Base-by-base conservation (phyloP, 1,139 yeast species). In the Blastobotrys proliferans region DNA sequence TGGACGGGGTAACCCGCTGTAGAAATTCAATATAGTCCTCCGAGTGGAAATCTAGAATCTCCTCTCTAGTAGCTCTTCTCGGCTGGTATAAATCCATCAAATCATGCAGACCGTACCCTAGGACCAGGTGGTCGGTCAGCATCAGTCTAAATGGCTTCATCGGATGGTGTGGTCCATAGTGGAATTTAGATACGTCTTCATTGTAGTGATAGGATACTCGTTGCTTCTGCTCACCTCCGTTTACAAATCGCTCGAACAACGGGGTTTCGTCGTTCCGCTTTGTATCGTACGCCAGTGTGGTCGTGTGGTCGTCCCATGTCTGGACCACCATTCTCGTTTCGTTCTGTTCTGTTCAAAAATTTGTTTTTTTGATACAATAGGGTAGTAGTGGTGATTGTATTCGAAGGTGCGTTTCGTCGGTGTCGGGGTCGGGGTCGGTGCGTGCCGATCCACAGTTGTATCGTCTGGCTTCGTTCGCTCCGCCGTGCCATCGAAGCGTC, bases 61-160 rank as follows among this genome's bases (percentile, higher is more conserved):
- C 97, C 10, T 83, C 83, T 49, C 73, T 73, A 0, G 95, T 81
- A 13, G 97, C 97, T 35, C 79, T 65, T 45, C 94, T 70, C 1
- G 97, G 95, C 44, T 79, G 74, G 63, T 84, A 92, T 26, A 90
- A 63, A 58, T 92, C 97, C 97, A 92, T 87, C 52, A 82, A 74
- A 54, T 88, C 90, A 59, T 88, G 87, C 35, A 92, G 68, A 48
- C 87, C 87, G 65, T 92, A 92, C 4, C 85, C 79, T 20, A 83
- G 77, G 35, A 92, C 94, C 51, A 92, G 68, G 62, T 88, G 97
- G 64, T 92, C 97, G 0, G 98, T 92, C 16, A 92, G 73, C 90
- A 90, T 83, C 45, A 92, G 70, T 49, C 98, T 68, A 63, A 92
- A 87, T n/a, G 98, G 98, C 60, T 92, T 92, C 98, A 92, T 92